Evolutionary conservation across 768 basidiomycete genomes (phyloP).

Genomic region (Vishniacozyma victoriae): DNA sequence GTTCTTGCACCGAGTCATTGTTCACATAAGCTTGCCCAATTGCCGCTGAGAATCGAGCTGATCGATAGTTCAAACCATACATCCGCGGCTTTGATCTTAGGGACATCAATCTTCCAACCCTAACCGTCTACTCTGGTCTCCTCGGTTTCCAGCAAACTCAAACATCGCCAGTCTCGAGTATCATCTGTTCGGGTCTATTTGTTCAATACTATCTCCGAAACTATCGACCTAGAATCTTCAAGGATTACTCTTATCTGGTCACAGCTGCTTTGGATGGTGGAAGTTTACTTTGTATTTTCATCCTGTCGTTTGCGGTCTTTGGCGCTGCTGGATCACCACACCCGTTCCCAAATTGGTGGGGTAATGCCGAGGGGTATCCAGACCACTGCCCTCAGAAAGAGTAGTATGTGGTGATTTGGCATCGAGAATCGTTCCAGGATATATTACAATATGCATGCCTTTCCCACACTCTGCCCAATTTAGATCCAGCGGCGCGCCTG

Average conservation of each 20-base stretch:
- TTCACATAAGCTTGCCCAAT: constrained; percentile 7
- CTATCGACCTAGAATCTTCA: constrained; percentile 5
- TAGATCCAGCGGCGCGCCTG: no score
- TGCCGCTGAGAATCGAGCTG: neutral
- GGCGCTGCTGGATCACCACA: constrained; percentile 4
- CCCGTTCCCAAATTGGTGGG: constrained; percentile 14
- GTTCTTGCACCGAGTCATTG: constrained; percentile 3
- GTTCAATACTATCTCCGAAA: constrained; percentile 8
- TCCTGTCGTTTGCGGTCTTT: constrained; percentile 11
- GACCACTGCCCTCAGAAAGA: constrained; percentile 12
- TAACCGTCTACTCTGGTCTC: constrained; percentile 7
- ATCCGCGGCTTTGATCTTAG: constrained; percentile 1
- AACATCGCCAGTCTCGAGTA: constrained; percentile 5
- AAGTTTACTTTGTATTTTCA: constrained; percentile 4
- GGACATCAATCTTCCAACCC: constrained; percentile 5
- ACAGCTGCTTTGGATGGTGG: constrained; percentile 10
- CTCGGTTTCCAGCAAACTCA: constrained; percentile 1
- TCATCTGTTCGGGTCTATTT: constrained; percentile 6
- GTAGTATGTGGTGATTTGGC: no score
- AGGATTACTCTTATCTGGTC: constrained; percentile 8
- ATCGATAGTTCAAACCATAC: neutral
- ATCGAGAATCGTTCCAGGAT: neutral
- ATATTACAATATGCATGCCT: no score
- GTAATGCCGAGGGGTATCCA: constrained; percentile 1
- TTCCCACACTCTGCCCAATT: no score